Conservation (phyloP, 371 early-diverging fungal species). For the Coemansia sp. region DNA sequence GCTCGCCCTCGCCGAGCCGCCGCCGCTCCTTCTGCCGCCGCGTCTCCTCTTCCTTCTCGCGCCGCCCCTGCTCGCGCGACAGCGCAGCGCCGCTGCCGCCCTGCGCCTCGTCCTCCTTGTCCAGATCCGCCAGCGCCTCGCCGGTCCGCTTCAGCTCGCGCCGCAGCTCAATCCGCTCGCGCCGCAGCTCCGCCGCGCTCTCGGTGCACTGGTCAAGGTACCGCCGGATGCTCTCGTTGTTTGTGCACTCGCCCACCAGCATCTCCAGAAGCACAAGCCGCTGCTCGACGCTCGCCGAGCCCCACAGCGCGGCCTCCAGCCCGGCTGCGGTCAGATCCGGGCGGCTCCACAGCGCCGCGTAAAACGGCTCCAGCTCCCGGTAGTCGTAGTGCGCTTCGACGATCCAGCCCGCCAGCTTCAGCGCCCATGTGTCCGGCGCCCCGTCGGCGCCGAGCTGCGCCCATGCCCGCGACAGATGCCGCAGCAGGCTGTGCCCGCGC, state of each 20-base stretch:
- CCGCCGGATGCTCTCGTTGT: slow-evolving; percentile 51
- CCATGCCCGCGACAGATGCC: slow-evolving; percentile 37
- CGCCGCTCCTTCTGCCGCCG: slow-evolving; percentile 45
- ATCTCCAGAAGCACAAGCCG: slow-evolving; percentile 44
- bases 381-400: slow-evolving; percentile 43
- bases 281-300: background rate
- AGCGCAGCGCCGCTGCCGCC: slow-evolving; percentile 9
- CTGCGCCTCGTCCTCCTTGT: slow-evolving; percentile 21
- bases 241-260: slow-evolving; percentile 37
- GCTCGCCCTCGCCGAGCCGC: slow-evolving; percentile 39
- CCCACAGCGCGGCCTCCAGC: slow-evolving; percentile 16
- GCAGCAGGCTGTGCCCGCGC: slow-evolving; percentile 26
- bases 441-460: background rate
- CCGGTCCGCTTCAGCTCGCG: slow-evolving; percentile 59
- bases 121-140: slow-evolving; percentile 41
- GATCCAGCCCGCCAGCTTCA: slow-evolving; percentile 41
- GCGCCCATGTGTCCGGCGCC: slow-evolving; percentile 23
- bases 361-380: slow-evolving; percentile 22
- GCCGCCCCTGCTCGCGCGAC: slow-evolving; percentile 52
- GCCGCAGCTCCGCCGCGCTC: slow-evolving; percentile 60
- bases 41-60: slow-evolving; percentile 43
- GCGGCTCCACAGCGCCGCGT: slow-evolving; percentile 12
- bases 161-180: slow-evolving; percentile 65
- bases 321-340: background rate
- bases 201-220: slow-evolving; percentile 72